phyloP scores from a whole-genome alignment of 73 alveolate species.

The Tetrahymena malaccensis region DNA sequence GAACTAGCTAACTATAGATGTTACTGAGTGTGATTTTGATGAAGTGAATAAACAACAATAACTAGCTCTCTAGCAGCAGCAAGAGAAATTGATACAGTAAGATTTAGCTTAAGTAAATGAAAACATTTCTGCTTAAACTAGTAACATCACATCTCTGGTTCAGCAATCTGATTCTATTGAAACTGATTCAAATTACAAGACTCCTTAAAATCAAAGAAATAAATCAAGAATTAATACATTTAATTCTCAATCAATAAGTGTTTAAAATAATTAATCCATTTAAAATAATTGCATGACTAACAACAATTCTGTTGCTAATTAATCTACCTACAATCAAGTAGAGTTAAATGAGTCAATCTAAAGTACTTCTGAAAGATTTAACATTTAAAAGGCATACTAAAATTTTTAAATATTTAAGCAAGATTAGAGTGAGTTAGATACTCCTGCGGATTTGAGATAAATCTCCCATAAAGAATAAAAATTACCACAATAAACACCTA shows the following conservation, averaged over 20 bases:
- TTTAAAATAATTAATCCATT: neutral
- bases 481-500: neutral
- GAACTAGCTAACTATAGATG: neutral
- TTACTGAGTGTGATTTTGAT: neutral
- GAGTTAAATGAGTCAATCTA: neutral
- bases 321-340: neutral
- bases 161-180: neutral
- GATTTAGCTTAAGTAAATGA: neutral
- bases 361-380: neutral
- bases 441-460: neutral
- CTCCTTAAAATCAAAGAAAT: neutral
- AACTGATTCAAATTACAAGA: neutral
- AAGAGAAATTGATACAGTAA: neutral
- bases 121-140: neutral
- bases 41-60: neutral
- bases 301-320: neutral
- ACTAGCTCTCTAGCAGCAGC: neutral
- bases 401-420: neutral
- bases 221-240: neutral
- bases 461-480: neutral
- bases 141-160: neutral
- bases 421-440: neutral
- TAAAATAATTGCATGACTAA: neutral
- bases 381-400: neutral
- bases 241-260: neutral